phyloP scores from a whole-genome alignment of 192 early-diverging fungal genomes.

The Thamnidium elegans region DNA sequence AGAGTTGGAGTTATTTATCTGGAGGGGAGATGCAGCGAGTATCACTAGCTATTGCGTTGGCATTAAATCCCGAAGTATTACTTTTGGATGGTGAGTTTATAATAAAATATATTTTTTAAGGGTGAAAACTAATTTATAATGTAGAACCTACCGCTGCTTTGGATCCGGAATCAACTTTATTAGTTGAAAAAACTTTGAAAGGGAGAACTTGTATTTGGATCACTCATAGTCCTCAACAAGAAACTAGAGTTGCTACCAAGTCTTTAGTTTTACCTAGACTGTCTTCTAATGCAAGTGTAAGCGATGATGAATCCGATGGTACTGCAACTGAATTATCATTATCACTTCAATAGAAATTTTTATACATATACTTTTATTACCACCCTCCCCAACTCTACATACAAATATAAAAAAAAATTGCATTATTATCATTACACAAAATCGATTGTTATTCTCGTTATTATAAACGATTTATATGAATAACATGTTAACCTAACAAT shows the following conservation, averaged over 20 bases:
- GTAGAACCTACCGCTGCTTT: conserved; percentile 84
- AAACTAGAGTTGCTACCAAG: conserved; percentile 49
- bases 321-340: conserved; percentile 7
- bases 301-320: conserved; percentile 5
- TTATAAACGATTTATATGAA: too few relatives aligned
- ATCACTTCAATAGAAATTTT: background rate
- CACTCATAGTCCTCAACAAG: conserved; percentile 73
- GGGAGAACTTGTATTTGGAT: conserved; percentile 73
- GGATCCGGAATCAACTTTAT: conserved; percentile 63
- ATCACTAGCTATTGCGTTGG: conserved; percentile 74
- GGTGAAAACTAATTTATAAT: too few relatives aligned
- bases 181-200: conserved; percentile 74
- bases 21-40: conserved; percentile 87
- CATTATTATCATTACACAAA: conserved; percentile 8
- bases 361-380: background rate
- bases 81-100: conserved; percentile 67
- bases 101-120: too few relatives aligned
- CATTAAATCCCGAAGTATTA: conserved; percentile 71
- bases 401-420: background rate
- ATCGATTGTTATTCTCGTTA: background rate
- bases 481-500: too few relatives aligned
- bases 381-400: background rate
- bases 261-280: conserved; percentile 15
- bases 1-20: conserved; percentile 72
- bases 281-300: background rate